phyloP scores from a whole-genome alignment of 2,329 filamentous ascomycete genomes.

The Sporothrix brunneoviolacea region DNA sequence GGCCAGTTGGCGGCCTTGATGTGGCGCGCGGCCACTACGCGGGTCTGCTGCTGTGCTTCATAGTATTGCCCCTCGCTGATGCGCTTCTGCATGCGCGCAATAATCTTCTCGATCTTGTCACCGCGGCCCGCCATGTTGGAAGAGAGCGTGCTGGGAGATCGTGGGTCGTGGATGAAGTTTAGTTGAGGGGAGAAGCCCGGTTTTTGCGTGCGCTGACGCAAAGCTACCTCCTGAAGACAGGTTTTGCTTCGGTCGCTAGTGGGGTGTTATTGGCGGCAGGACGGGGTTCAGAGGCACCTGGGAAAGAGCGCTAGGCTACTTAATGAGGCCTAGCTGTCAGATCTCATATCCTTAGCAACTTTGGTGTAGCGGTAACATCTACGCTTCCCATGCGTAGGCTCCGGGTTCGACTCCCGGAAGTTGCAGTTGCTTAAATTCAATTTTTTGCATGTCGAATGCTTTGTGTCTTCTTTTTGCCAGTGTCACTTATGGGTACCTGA shows the following conservation, averaged over 20 bases:
- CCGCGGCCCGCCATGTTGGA: slow-evolving; percentile 27
- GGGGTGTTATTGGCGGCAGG: no score
- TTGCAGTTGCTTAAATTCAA: slow-evolving; percentile 17
- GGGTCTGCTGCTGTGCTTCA: slow-evolving; percentile 96
- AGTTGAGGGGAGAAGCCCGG: background rate
- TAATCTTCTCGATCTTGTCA: slow-evolving; percentile 51
- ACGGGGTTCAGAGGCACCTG: no score
- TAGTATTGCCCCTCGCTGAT: slow-evolving; percentile 73
- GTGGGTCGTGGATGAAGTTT: background rate
- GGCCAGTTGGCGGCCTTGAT: slow-evolving; percentile 79
- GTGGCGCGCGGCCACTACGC: slow-evolving; percentile 89
- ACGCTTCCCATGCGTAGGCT: slow-evolving; percentile 25
- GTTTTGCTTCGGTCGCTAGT: background rate
- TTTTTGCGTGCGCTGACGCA: background rate
- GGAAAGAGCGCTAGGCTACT: no score
- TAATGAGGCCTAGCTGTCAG: no score
- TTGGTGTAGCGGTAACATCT: slow-evolving; percentile 26
- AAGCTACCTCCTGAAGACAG: background rate
- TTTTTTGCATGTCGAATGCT: background rate
- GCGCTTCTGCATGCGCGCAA: slow-evolving; percentile 57
- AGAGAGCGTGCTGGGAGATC: background rate
- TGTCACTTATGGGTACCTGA: no score
- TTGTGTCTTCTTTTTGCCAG: background rate
- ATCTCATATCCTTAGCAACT: slow-evolving; percentile 20
- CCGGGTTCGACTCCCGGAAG: slow-evolving; percentile 26